These are phyloP conservation scores for Zasmidium cellare DNA, from an alignment of 2,329 filamentous ascomycete species.

Conservation along the genomic window DNA sequence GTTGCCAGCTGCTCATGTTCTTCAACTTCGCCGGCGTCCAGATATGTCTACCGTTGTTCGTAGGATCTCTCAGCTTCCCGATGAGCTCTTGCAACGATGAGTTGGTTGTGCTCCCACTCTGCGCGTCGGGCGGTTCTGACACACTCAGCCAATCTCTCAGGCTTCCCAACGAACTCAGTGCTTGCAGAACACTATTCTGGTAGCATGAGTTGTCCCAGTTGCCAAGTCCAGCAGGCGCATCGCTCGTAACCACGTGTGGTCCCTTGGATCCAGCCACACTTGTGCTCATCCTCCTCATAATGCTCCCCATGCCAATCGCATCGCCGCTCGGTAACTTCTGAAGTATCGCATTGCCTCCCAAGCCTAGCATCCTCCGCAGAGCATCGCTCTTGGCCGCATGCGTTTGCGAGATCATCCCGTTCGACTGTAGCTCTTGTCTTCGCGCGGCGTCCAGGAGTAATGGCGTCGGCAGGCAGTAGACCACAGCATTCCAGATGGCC, in stretches of 20 bases:
- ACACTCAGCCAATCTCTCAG: slow-evolving; percentile 17
- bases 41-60: slow-evolving; percentile 72
- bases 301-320: slow-evolving; percentile 25
- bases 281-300: slow-evolving; percentile 30
- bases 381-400: slow-evolving; percentile 41
- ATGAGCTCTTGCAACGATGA: slow-evolving; percentile 64
- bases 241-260: slow-evolving; percentile 22
- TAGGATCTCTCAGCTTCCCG: slow-evolving; percentile 65
- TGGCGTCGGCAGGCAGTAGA: slow-evolving; percentile 57
- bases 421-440: slow-evolving; percentile 30
- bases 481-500: slow-evolving; percentile 62
- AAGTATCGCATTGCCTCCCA: slow-evolving; percentile 40
- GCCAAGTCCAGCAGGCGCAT: slow-evolving; percentile 65
- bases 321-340: slow-evolving; percentile 36
- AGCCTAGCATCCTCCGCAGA: slow-evolving; percentile 37
- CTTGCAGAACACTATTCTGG: slow-evolving; percentile 84
- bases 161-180: slow-evolving; percentile 67
- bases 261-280: slow-evolving; percentile 17
- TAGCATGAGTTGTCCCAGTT: slow-evolving; percentile 97
- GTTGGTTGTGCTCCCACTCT: slow-evolving; percentile 26
- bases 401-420: slow-evolving; percentile 31
- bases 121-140: slow-evolving; percentile 13
- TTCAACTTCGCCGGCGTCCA: slow-evolving; percentile 83
- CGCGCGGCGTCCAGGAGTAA: slow-evolving; percentile 59
- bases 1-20: slow-evolving; percentile 91